phyloP scores from a whole-genome alignment of 2,329 filamentous ascomycete genomes.

The Phialophora verrucosa region DNA sequence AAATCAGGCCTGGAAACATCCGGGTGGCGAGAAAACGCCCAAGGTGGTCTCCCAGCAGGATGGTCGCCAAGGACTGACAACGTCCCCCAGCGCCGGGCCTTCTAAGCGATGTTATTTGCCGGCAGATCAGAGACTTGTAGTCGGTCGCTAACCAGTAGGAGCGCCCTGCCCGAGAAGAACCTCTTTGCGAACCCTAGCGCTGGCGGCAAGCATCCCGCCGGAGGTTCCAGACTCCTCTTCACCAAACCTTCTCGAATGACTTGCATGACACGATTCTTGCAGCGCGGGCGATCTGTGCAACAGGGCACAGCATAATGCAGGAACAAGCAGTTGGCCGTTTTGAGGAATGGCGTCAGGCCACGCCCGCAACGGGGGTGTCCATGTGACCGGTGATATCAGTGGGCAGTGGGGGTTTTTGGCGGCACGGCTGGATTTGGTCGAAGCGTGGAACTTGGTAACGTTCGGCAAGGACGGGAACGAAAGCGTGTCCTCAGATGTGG shows the following conservation, averaged over 20 bases:
- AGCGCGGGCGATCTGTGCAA: constrained; percentile 29
- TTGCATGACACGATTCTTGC: constrained; percentile 24
- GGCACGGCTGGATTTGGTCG: constrained; percentile 15
- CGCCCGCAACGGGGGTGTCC: constrained; percentile 15
- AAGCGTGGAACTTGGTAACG: constrained; percentile 4
- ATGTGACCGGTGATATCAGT: constrained; percentile 25
- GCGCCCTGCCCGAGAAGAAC: neutral
- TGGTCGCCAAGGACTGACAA: constrained; percentile 41
- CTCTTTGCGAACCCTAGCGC: constrained; percentile 8
- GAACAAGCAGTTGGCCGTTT: constrained; percentile 17
- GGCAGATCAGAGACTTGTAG: constrained; percentile 22
- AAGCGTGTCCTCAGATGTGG: neutral
- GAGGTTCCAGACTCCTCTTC: constrained; percentile 15
- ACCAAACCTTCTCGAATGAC: constrained; percentile 25
- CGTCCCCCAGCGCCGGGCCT: neutral
- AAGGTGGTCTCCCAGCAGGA: constrained; percentile 13
- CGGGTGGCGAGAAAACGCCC: constrained; percentile 12
- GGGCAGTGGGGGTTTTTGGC: constrained; percentile 20
- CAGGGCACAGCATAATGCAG: constrained; percentile 30
- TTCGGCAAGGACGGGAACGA: constrained; percentile 3
- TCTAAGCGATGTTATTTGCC: constrained; percentile 21
- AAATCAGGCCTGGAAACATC: constrained; percentile 10
- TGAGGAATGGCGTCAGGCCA: constrained; percentile 18
- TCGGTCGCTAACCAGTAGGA: constrained; percentile 24
- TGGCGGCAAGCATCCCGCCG: constrained; percentile 19